Evolutionary conservation across 495 filamentous ascomycete species (phyloP).

Genomic region (Trichoderma asperelloides): DNA sequence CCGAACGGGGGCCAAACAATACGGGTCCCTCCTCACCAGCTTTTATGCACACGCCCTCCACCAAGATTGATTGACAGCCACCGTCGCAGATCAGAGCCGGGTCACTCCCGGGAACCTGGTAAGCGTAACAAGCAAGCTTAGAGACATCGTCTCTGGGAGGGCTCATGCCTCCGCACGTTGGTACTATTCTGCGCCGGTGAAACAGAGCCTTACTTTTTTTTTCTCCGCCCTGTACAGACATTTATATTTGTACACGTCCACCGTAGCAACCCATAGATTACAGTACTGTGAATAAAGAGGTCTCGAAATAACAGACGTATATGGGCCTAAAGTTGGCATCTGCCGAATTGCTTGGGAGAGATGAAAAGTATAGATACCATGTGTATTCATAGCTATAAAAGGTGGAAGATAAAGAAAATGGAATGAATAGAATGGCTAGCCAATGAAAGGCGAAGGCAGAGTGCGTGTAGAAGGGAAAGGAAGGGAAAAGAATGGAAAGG

Average conservation of each 20-base stretch:
- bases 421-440: neutral
- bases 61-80: neutral
- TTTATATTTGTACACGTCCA: too few relatives aligned
- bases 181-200: neutral
- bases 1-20: neutral
- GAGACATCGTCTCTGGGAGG: neutral
- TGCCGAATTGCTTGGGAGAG: neutral
- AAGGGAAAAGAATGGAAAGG: too few relatives aligned
- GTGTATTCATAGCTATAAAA: neutral
- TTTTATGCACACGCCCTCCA: neutral
- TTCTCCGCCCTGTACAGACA: too few relatives aligned
- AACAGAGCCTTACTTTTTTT: neutral
- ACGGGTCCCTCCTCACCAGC: too few relatives aligned
- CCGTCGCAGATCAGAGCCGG: neutral
- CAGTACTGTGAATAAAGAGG: too few relatives aligned
- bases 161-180: neutral
- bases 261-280: too few relatives aligned
- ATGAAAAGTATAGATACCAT: neutral
- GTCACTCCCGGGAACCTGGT: neutral
- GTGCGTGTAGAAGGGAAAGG: too few relatives aligned
- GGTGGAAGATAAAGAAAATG: neutral
- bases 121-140: neutral
- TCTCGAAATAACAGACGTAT: neutral
- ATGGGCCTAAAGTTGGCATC: neutral
- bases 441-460: neutral